A percentile compares a stretch with the other conserved stretches of the same genome.
phyloP scores from a whole-genome alignment of 176 grass and related monocot genomes.

The Bolboschoenus planiculmis region DNA sequence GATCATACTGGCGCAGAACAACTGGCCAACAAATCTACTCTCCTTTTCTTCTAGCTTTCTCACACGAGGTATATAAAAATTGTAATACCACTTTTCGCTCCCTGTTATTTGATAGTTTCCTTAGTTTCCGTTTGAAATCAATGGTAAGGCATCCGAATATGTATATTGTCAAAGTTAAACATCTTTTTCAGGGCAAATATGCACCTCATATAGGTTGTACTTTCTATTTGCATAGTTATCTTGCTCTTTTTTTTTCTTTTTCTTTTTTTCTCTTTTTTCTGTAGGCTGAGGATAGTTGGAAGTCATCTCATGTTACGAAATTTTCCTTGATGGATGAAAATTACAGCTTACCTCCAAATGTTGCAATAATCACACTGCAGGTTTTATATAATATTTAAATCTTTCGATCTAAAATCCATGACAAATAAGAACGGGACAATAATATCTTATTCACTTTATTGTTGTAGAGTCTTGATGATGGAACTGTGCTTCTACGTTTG shows the following conservation, averaged over 20 bases:
- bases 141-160: not conserved
- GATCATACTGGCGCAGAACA: constrained; percentile 71
- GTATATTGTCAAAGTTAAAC: not conserved
- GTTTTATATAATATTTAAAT: constrained; percentile 21
- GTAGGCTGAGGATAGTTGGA: constrained; percentile 62
- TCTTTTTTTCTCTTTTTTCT: constrained; percentile 9
- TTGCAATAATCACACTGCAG: constrained; percentile 81
- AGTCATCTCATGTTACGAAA: constrained; percentile 45
- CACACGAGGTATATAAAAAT: constrained; percentile 58
- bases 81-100: not conserved
- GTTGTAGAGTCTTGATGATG: constrained; percentile 74
- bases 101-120: not conserved
- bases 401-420: not conserved
- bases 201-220: not conserved
- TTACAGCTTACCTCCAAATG: constrained; percentile 82
- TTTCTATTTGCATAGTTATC: not conserved
- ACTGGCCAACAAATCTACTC: constrained; percentile 81
- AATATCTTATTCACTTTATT: not conserved
- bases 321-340: constrained; percentile 46
- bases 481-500: constrained; percentile 57
- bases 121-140: not conserved
- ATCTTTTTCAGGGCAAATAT: not conserved
- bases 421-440: not conserved
- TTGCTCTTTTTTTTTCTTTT: not conserved
- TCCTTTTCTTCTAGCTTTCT: constrained; percentile 80